Evolutionary conservation across 1,284 basidiomycete genomes (phyloP), one percentile per base, ranked within the genome.

Genomic region (Caloboletus inedulis): DNA sequence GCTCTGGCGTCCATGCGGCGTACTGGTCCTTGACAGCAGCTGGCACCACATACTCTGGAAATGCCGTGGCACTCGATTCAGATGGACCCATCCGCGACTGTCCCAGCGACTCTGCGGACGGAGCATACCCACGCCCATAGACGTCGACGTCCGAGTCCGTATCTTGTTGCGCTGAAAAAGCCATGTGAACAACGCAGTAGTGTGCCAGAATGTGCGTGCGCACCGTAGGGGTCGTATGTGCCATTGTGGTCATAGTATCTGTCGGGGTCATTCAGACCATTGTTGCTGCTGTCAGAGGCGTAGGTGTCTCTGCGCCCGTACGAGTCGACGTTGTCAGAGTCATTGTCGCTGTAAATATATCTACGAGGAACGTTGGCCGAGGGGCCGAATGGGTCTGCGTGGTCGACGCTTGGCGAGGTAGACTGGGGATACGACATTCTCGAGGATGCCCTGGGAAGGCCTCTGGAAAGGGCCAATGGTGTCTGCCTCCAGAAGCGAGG

Each of bases 1-100:
- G 87, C 55, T 98, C 94, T 39, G 86, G 74, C 16, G 87, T 87
- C 96, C 97, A 98, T 0, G 94, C 93, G 0, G 96, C 94, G 62
- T 96, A 95, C 18, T 90, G 82, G 62, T 96, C 93, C 43, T 81
- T 80, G 7, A 72, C 74, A 46, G 78, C 78, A 23, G 75, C 69
- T 5, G 77, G 69, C 8, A 71, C 72, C 35, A 66, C 66, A 57
- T 79, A 78, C 61, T 91, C 83, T 54, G 75, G 69, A 58, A 81
- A 82, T 0, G 83, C 81, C 0, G 85, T 83, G 31, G 81, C 58
- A 37, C 60, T 81, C 7, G 81, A 78, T 41, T 87, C 85, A 2
- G 82, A 80, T 33, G 79, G 72, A n/a, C 76, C 79, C 65, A 80
- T 72, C 36, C 81, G 78, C 14, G 77, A 77, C 9, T 78, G 78